Conservation (phyloP, 169 alveolate species). For the Pseudocohnilembus persalinus region DNA sequence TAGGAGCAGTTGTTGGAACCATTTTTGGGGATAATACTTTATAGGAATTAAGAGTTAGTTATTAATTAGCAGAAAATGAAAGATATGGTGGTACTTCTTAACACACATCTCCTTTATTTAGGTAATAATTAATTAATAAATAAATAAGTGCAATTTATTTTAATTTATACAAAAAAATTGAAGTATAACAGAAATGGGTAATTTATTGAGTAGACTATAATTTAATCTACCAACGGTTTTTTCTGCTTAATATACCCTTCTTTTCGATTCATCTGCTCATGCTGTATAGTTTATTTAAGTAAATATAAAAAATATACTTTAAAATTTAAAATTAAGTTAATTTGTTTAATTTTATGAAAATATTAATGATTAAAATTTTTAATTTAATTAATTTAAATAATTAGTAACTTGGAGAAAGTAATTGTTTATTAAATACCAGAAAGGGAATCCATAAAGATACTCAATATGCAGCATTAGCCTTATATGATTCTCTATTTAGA, state of each 20-base stretch:
- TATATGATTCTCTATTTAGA: slow-evolving; percentile 44
- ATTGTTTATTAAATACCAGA: slow-evolving; percentile 32
- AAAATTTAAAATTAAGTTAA: not conserved
- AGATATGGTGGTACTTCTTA: slow-evolving; percentile 56
- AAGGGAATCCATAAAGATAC: slow-evolving; percentile 36
- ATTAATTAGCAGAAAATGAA: slow-evolving; percentile 57
- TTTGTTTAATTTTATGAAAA: no score
- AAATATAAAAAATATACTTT: not conserved
- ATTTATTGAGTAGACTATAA: slow-evolving; percentile 37
- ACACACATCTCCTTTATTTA: slow-evolving; percentile 52
- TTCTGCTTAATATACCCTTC: slow-evolving; percentile 36
- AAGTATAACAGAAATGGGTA: slow-evolving; percentile 46
- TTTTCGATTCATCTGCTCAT: slow-evolving; percentile 30
- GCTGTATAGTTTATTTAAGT: slow-evolving; percentile 43
- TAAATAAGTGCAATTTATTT: no score
- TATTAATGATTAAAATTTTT: no score
- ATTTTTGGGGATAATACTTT: slow-evolving; percentile 48
- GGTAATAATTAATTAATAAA: not conserved
- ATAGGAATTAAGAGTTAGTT: slow-evolving; percentile 46
- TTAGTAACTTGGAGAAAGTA: slow-evolving; percentile 42
- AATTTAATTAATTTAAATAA: not conserved
- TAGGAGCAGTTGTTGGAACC: slow-evolving; percentile 31
- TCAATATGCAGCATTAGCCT: slow-evolving; percentile 30
- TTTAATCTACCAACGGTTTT: slow-evolving; percentile 44
- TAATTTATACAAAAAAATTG: no score